Evolutionary conservation across 2,329 filamentous ascomycete genomes (phyloP), one percentile per base, ranked within the genome.

Genomic region (Rhinocladiella similis): DNA sequence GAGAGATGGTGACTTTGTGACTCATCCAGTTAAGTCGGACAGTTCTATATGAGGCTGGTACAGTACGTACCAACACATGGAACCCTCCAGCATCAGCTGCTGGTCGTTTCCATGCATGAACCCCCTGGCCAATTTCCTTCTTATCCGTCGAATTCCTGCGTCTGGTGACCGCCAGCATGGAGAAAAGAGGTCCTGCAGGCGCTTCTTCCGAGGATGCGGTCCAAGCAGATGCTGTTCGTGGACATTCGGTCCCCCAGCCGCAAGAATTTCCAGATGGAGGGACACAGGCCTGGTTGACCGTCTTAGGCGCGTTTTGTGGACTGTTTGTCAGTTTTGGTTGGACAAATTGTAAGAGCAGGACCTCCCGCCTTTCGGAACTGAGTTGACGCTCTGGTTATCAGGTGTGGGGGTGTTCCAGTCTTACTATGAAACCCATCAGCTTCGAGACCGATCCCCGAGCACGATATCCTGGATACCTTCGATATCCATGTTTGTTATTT

Each of bases 391-490:
- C 22, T 50, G 18, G 46, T 33, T 45, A 19, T 13, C 25, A 64
- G 66, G 63, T 22, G 69, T 77, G 14, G 83, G 82, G 9, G 73
- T 80, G 13, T 85, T 85, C 63, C 82, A 86, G 64, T 75, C 78
- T 14, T 84, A 84, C 65, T 86, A 86, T 63, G 70, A 83, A 57
- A 73, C 68, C 3, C 70, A 79, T 7, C 75, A 80, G 18, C 69
- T 86, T 1, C 67, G 64, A 7, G 50, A 73, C 1, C 80, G 82
- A 58, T 79, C 80, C 0, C 65, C 80, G 1, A 81, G 79, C 52
- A 79, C 79, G 0, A 73, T 86, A 12, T 73, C 83, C 12, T 86
- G 83, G 83, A 85, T 86, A 45, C 77, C 81, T 0, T 82, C 81
- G 10, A 5, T 56, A 7, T 35, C n/a, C 19, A 27, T 13, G n/a